Base-by-base conservation (phyloP, 768 basidiomycete species). In the Suillus tomentosus region DNA sequence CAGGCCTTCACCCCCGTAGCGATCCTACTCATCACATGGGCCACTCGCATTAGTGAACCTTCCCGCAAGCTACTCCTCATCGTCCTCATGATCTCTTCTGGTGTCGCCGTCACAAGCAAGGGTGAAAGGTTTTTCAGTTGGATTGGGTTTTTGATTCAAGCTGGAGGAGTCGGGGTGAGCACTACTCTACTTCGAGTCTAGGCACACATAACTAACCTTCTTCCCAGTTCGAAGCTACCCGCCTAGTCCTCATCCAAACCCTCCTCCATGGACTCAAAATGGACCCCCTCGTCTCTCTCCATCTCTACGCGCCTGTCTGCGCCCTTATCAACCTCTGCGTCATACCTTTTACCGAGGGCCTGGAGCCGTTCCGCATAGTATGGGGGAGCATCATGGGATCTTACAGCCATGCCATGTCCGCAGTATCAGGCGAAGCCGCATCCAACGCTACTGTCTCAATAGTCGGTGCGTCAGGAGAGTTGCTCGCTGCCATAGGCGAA, bases 261-360 rank as follows among this genome's bases (percentile, higher is more conserved):
- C 87, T 99, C 47, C 82, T 99, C 0, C 94, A 97, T 72, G 95
- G 95, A 43, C 80, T 97, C 72, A 97, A 97, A 79, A 98, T 99
- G 96, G 95, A 97, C 72, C 96, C 96, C 0, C 85, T 98, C 7
- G 92, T 95, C 24, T 97, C 95, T 7, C 78, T 99, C 60, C 93
- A 99, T 80, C 98, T 96, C 80, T 97, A 95, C 73, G 95, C 96
- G 11, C 95, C 95, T 15, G 93, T 98, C 60, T 99, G 96, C 75
- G 95, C 96, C 0, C 75, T 81, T 65, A 92, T 99, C 80, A 98
- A 97, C 76, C 84, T 94, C 27, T 73, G 85, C 61, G 81, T 96
- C 66, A 77, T 99, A 22, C 95, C 95, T 8, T 93, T 98, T 80
- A 96, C 94, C 0, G 96, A 99, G 76, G 95, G 96, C 2, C 77